Evolutionary conservation across 1,284 basidiomycete genomes (phyloP).

Genomic region (Cutaneotrichosporon daszewskae): DNA sequence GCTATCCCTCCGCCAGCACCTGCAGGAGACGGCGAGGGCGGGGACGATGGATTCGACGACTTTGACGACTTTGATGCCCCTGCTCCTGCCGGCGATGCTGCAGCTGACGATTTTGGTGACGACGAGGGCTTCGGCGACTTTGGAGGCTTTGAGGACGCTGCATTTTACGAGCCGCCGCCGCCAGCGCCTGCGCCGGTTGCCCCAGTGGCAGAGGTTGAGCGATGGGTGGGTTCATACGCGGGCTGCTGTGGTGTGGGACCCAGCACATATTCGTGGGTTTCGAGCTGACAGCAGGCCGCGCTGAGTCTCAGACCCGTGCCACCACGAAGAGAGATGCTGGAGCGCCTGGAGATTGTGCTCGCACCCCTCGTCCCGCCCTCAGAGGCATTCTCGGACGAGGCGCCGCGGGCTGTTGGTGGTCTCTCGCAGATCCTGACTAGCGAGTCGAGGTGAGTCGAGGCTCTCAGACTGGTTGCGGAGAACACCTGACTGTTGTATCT

Average conservation of each 20-base stretch:
- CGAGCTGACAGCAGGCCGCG: conserved; percentile 53
- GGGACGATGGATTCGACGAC: conserved; percentile 62
- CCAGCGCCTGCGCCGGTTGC: conserved; percentile 49
- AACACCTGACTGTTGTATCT: neutral
- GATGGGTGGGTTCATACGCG: conserved; percentile 12
- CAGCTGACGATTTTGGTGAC: conserved; percentile 15
- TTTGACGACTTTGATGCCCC: conserved; percentile 51
- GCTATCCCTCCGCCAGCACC: neutral
- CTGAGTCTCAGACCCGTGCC: conserved; percentile 62
- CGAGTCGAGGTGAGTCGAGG: conserved; percentile 54
- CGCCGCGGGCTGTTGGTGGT: conserved; percentile 71
- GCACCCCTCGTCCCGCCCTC: conserved; percentile 56
- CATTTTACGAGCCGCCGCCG: conserved; percentile 22
- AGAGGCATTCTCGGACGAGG: conserved; percentile 60
- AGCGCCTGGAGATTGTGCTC: conserved; percentile 62
- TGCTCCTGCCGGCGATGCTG: conserved; percentile 14
- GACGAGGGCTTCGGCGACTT: conserved; percentile 57
- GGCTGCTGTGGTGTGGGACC: neutral
- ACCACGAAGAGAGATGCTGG: conserved; percentile 55
- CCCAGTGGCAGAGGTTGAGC: conserved; percentile 1
- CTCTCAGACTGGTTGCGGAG: neutral
- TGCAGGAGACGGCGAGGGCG: neutral
- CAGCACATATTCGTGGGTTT: neutral
- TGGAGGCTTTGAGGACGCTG: conserved; percentile 57
- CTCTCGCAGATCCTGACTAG: conserved; percentile 68